phyloP scores from a whole-genome alignment of 768 basidiomycete genomes.

The Lactarius trivialis region DNA sequence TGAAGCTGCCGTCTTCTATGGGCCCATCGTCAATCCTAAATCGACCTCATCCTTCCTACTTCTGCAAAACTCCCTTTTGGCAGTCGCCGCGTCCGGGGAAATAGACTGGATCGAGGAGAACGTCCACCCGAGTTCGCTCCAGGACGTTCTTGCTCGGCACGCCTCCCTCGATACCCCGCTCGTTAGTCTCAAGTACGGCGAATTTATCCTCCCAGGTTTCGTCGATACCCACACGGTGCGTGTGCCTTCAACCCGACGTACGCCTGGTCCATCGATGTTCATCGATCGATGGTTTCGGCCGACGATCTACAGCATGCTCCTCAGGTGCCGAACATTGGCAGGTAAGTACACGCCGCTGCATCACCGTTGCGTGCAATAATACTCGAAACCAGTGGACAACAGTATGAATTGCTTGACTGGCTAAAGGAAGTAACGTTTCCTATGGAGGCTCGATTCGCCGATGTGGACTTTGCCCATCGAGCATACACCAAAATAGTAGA shows the following conservation, averaged over 20 bases:
- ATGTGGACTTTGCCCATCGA: conserved; percentile 59
- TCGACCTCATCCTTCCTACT: conserved; percentile 39
- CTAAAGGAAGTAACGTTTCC: conserved; percentile 82
- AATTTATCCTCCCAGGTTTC: conserved; percentile 82
- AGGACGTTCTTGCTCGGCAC: conserved; percentile 44
- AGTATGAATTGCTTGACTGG: conserved; percentile 89
- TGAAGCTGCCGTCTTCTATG: conserved; percentile 39
- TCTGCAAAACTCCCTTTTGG: conserved; percentile 49
- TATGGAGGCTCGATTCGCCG: conserved; percentile 67
- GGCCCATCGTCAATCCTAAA: conserved; percentile 50
- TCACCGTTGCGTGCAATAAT: conserved; percentile 2
- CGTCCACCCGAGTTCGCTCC: conserved; percentile 41
- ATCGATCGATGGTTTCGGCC: background rate
- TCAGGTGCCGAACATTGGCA: conserved; percentile 68
- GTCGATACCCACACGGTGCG: conserved; percentile 88
- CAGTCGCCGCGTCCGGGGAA: conserved; percentile 43
- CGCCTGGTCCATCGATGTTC: background rate
- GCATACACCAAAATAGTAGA: conserved; percentile 69
- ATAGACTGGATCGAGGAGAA: conserved; percentile 70
- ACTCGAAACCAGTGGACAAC: conserved; percentile 53
- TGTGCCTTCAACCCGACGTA: background rate
- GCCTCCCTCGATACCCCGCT: conserved; percentile 36
- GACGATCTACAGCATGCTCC: conserved; percentile 58
- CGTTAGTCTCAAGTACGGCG: conserved; percentile 36
- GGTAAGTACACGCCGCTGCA: conserved; percentile 31